Evolutionary conservation across 2,329 filamentous ascomycete genomes (phyloP).

Genomic region (Arthrinium phaeospermum): DNA sequence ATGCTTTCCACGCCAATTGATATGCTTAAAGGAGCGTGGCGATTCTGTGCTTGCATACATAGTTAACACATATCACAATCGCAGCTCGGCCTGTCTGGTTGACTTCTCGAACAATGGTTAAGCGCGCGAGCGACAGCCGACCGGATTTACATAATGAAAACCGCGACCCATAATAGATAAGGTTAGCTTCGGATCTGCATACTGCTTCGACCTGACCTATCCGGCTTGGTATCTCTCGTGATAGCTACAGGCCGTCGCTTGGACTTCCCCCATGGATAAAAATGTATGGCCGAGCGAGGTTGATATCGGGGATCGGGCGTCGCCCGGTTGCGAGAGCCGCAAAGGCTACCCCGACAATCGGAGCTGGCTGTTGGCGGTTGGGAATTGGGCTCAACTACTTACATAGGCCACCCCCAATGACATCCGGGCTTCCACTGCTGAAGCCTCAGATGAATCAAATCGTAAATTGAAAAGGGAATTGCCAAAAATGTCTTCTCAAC

Average conservation of each 20-base stretch:
- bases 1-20: no score
- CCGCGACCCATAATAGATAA: conserved; percentile 11
- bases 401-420: no score
- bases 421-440: not conserved
- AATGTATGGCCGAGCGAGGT: not conserved
- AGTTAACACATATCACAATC: no score
- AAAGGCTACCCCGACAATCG: not conserved
- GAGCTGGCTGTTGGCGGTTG: not conserved
- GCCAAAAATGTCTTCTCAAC: conserved; percentile 18
- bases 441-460: no score
- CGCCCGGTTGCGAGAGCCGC: not conserved
- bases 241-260: not conserved
- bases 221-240: not conserved
- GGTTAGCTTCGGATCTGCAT: not conserved
- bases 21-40: no score
- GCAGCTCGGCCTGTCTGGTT: no score
- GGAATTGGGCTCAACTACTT: not conserved
- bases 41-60: no score
- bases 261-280: conserved; percentile 8
- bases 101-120: no score
- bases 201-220: not conserved
- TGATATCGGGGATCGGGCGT: not conserved
- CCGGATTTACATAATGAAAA: not conserved
- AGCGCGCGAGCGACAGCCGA: not conserved
- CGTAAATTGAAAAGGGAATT: not conserved